phyloP scores from a whole-genome alignment of 108 stramenopile species.

The Cyclotella distinguenda region DNA sequence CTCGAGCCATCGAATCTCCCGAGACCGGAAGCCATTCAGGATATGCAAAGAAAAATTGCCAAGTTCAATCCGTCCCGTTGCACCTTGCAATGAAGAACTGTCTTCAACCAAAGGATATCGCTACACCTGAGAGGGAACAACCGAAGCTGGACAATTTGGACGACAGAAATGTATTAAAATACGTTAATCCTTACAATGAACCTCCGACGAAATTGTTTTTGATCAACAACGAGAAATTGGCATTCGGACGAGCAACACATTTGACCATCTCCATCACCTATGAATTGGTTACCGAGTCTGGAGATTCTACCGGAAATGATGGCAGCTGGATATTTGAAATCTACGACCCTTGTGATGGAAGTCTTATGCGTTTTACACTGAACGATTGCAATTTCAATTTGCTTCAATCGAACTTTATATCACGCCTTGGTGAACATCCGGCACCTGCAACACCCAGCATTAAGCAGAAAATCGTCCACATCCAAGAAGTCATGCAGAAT shows the following conservation, averaged over 20 bases:
- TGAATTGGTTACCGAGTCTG: neutral
- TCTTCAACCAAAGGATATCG: neutral
- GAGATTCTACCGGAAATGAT: neutral
- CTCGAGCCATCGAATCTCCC: neutral
- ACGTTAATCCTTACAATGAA: conserved; percentile 25
- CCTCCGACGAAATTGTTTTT: conserved; percentile 1
- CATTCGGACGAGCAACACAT: neutral
- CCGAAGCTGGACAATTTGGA: neutral
- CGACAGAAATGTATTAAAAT: neutral
- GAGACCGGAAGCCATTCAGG: neutral
- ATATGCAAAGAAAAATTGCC: conserved; percentile 1
- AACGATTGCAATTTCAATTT: conserved; percentile 14
- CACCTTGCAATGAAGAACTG: conserved; percentile 15
- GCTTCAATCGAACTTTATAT: neutral
- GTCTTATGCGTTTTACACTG: neutral
- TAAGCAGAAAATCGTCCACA: conserved; percentile 20
- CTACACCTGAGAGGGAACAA: neutral
- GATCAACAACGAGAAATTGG: conserved; percentile 19
- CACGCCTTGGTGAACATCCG: too few relatives aligned
- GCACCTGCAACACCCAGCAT: too few relatives aligned
- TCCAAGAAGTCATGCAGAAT: neutral
- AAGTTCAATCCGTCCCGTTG: conserved; percentile 25
- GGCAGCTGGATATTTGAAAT: conserved; percentile 22
- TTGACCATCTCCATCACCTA: conserved; percentile 15
- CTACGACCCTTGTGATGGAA: conserved; percentile 31